These are phyloP conservation scores for Raphanus sativus DNA, from an alignment of 345 rosid species.

Conservation along the genomic window DNA sequence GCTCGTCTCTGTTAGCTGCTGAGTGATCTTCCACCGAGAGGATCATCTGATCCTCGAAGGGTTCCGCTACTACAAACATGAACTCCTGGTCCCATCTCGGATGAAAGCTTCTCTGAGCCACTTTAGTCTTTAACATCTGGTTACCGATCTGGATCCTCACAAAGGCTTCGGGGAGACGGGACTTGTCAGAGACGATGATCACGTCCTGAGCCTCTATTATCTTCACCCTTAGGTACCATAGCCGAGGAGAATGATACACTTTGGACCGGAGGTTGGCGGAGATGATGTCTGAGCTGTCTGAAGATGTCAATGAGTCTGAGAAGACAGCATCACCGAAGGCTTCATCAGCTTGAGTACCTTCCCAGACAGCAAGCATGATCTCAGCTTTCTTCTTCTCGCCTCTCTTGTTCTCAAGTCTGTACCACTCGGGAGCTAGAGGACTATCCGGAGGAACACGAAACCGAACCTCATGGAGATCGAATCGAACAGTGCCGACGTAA, in stretches of 20 bases:
- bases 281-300: conserved; percentile 48
- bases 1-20: conserved; percentile 45
- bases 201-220: conserved; percentile 95
- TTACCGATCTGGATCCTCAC: conserved; percentile 72
- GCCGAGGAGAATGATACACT: conserved; percentile 86
- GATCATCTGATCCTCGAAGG: conserved; percentile 49
- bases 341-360: conserved; percentile 96
- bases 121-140: conserved; percentile 57
- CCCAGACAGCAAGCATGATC: conserved; percentile 98
- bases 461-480: conserved; percentile 69
- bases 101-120: conserved; percentile 49
- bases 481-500: conserved; percentile 58
- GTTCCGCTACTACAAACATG: conserved; percentile 78
- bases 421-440: conserved; percentile 98
- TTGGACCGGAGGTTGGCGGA: conserved; percentile 69
- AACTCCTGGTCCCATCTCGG: conserved; percentile 85
- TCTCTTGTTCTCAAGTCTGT: conserved; percentile 66
- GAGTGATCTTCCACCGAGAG: conserved; percentile 47
- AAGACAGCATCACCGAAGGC: conserved; percentile 85
- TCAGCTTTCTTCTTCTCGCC: conserved; percentile 60
- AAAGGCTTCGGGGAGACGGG: conserved; percentile 61
- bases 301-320: conserved; percentile 60
- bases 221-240: conserved; percentile 82
- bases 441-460: conserved; percentile 85
- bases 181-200: conserved; percentile 52